phyloP scores from a whole-genome alignment of 148 eudicot genomes.

The Camellia lanceoleosa region DNA sequence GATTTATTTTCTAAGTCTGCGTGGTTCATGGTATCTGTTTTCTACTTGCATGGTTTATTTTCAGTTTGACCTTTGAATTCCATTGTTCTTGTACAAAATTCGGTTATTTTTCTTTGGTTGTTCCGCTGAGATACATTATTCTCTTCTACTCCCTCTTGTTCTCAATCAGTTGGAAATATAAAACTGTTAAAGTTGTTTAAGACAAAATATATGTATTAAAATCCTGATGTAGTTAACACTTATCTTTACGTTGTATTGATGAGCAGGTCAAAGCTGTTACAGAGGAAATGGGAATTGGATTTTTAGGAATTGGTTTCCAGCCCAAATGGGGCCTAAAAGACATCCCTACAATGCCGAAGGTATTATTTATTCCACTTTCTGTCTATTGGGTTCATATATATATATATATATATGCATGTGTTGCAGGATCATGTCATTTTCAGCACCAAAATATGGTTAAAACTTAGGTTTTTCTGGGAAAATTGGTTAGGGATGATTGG shows the following conservation, averaged over 20 bases:
- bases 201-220: not conserved
- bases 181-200: not conserved
- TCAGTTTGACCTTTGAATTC: constrained; percentile 7
- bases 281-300: constrained; percentile 98
- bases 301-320: constrained; percentile 92
- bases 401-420: not conserved
- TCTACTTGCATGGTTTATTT: not conserved
- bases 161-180: not conserved
- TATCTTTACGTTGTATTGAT: constrained; percentile 2
- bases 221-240: not conserved
- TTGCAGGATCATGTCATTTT: no score
- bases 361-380: constrained; percentile 21
- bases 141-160: not conserved
- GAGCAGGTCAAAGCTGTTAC: constrained; percentile 95
- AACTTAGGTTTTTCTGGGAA: no score
- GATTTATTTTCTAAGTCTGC: no score
- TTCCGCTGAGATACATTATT: constrained; percentile 1
- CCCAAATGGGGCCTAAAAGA: constrained; percentile 85
- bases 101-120: not conserved
- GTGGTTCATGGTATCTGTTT: not conserved
- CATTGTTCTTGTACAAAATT: not conserved
- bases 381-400: not conserved
- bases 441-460: no score
- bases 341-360: constrained; percentile 98
- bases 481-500: no score